These are phyloP conservation scores for Tanozyma kutaoensis DNA, from an alignment of 805 yeast genomes.

Conservation along the genomic window DNA sequence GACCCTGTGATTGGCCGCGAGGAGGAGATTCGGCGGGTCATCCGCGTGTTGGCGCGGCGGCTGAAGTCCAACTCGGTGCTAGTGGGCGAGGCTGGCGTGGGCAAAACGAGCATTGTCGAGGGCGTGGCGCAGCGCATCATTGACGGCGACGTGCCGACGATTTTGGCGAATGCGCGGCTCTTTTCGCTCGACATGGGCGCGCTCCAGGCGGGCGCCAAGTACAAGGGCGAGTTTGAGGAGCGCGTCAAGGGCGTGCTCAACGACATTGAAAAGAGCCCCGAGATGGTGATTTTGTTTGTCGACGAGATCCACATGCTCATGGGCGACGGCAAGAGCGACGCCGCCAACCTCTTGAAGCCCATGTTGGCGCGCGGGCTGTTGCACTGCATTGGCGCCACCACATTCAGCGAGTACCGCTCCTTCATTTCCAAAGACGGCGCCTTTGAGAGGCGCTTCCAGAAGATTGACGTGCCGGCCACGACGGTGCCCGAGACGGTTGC, in stretches of 20 bases:
- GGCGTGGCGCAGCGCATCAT: conserved; percentile 97
- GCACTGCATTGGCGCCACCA: conserved; percentile 98
- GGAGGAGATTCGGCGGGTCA: conserved; percentile 92
- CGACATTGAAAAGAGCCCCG: conserved; percentile 82
- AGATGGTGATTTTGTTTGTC: conserved; percentile 78
- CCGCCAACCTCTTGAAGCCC: conserved; percentile 93
- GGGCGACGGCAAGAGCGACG: conserved; percentile 98
- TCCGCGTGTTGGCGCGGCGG: conserved; percentile 91
- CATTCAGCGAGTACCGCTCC: conserved; percentile 87
- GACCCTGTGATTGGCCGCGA: conserved; percentile 99
- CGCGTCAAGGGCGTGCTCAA: conserved; percentile 92
- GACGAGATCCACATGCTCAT: conserved; percentile 98
- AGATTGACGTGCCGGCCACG: conserved; percentile 92
- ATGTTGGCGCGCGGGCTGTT: conserved; percentile 93
- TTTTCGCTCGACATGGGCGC: conserved; percentile 93
- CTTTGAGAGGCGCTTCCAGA: conserved; percentile 96
- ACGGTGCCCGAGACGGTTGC: conserved; percentile 89
- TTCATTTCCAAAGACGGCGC: conserved; percentile 96
- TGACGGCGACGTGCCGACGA: conserved; percentile 89
- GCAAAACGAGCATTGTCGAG: conserved; percentile 95
- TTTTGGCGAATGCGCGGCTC: conserved; percentile 66
- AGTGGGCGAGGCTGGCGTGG: conserved; percentile 99
- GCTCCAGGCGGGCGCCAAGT: conserved; percentile 95
- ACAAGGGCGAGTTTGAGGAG: conserved; percentile 98
- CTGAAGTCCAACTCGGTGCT: conserved; percentile 93